phyloP scores from a whole-genome alignment of 768 basidiomycete species.

The Boletus subcaerulescens region DNA sequence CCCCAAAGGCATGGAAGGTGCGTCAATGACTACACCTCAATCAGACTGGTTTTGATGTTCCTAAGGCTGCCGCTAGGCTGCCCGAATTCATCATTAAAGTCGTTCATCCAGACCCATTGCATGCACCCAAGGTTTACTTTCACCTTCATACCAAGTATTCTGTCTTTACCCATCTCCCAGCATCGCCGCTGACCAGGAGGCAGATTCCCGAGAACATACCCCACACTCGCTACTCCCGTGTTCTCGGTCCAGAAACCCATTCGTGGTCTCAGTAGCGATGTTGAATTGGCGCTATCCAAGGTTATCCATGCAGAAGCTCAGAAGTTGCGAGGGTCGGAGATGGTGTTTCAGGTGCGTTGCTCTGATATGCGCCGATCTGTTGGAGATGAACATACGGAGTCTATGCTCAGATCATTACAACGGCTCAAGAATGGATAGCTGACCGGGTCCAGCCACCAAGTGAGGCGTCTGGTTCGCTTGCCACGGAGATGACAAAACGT shows the following conservation, averaged over 20 bases:
- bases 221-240: slow-evolving; percentile 62
- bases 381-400: neutral
- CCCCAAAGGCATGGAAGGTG: slow-evolving; percentile 85
- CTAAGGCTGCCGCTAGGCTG: slow-evolving; percentile 61
- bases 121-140: slow-evolving; percentile 58
- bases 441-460: slow-evolving; percentile 52
- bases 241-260: slow-evolving; percentile 67
- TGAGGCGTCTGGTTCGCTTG: slow-evolving; percentile 68
- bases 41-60: slow-evolving; percentile 1
- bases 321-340: slow-evolving; percentile 62
- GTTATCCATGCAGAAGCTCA: slow-evolving; percentile 65
- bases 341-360: slow-evolving; percentile 68
- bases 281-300: slow-evolving; percentile 54
- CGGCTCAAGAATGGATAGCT: slow-evolving; percentile 70
- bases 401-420: slow-evolving; percentile 56
- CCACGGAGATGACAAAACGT: slow-evolving; percentile 73
- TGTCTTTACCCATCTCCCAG: neutral
- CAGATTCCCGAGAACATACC: slow-evolving; percentile 83
- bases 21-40: neutral
- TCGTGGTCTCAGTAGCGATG: slow-evolving; percentile 54
- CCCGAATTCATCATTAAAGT: slow-evolving; percentile 79
- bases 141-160: slow-evolving; percentile 66
- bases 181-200: slow-evolving; percentile 1
- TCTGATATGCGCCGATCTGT: neutral
- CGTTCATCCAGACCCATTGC: slow-evolving; percentile 56